phyloP scores from a whole-genome alignment of 345 rosid species.

The Microthlaspi erraticum region DNA sequence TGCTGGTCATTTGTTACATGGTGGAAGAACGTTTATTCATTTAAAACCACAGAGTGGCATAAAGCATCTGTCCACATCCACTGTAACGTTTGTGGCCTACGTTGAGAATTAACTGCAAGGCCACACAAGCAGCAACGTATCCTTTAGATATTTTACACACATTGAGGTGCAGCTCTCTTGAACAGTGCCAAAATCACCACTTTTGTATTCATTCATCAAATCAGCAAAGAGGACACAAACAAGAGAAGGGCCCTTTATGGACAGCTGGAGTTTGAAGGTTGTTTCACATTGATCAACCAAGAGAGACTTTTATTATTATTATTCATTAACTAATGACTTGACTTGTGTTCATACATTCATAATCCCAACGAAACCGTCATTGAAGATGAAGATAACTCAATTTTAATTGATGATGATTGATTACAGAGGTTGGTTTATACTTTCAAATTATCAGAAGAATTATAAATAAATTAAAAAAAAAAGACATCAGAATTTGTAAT shows the following conservation, averaged over 20 bases:
- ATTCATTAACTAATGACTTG: slow-evolving; percentile 1
- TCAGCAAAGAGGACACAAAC: slow-evolving; percentile 17
- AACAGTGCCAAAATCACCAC: slow-evolving; percentile 29
- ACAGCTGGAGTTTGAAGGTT: slow-evolving; percentile 20
- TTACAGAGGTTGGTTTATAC: slow-evolving; percentile 37
- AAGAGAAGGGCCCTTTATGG: slow-evolving; percentile 11
- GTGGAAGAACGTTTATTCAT: slow-evolving; percentile 16
- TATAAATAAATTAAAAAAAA: background rate
- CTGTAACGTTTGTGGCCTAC: slow-evolving; percentile 40
- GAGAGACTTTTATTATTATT: background rate
- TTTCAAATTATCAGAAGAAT: slow-evolving; percentile 23
- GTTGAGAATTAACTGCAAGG: slow-evolving; percentile 33
- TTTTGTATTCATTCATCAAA: slow-evolving; percentile 38
- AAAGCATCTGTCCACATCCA: slow-evolving; percentile 21
- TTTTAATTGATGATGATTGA: slow-evolving; percentile 30
- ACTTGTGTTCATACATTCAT: slow-evolving; percentile 26
- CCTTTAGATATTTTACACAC: slow-evolving; percentile 39
- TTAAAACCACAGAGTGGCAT: slow-evolving; percentile 25
- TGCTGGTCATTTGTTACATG: slow-evolving; percentile 18
- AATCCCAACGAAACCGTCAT: slow-evolving; percentile 13
- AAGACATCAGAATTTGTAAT: slow-evolving; percentile 61
- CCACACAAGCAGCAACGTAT: slow-evolving; percentile 39
- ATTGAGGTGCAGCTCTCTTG: slow-evolving; percentile 34
- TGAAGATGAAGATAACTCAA: background rate
- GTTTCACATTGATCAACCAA: slow-evolving; percentile 5